A percentile compares a stretch with the other conserved stretches of the same genome.
Conservation (phyloP, 768 basidiomycete species). For the Panellus pusillus region DNA sequence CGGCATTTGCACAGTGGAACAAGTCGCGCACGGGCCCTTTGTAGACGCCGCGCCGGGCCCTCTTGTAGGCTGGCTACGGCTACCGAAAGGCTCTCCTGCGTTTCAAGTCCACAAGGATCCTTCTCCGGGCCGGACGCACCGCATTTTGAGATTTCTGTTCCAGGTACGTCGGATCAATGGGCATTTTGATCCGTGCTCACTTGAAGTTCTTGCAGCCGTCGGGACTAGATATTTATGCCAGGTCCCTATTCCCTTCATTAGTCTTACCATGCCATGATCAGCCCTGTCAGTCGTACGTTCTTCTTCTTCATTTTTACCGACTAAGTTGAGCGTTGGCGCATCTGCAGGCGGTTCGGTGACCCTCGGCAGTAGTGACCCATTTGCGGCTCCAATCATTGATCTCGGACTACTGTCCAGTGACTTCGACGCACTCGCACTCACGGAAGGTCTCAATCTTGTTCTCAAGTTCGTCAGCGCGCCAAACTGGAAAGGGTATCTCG, state of each 20-base stretch:
- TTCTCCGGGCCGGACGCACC: conserved; percentile 4
- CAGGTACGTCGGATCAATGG: too few relatives aligned
- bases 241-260: neutral
- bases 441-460: neutral
- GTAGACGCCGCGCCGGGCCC: neutral
- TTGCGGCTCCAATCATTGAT: neutral
- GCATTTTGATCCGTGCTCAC: too few relatives aligned
- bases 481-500: conserved; percentile 2
- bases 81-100: neutral
- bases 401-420: neutral
- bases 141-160: conserved; percentile 1
- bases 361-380: conserved; percentile 3
- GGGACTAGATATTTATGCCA: neutral
- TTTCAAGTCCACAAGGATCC: conserved; percentile 2
- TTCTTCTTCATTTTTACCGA: neutral
- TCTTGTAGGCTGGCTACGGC: neutral
- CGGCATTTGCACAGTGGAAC: conserved; percentile 4
- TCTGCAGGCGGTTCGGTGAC: conserved; percentile 1
- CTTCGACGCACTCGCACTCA: neutral
- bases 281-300: conserved; percentile 7
- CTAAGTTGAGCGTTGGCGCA: neutral
- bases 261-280: neutral
- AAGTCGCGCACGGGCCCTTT: conserved; percentile 1
- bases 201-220: neutral
- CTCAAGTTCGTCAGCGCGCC: conserved; percentile 4